Evolutionary conservation across 2,329 filamentous ascomycete genomes (phyloP).

Genomic region (Cordyceps militaris): DNA sequence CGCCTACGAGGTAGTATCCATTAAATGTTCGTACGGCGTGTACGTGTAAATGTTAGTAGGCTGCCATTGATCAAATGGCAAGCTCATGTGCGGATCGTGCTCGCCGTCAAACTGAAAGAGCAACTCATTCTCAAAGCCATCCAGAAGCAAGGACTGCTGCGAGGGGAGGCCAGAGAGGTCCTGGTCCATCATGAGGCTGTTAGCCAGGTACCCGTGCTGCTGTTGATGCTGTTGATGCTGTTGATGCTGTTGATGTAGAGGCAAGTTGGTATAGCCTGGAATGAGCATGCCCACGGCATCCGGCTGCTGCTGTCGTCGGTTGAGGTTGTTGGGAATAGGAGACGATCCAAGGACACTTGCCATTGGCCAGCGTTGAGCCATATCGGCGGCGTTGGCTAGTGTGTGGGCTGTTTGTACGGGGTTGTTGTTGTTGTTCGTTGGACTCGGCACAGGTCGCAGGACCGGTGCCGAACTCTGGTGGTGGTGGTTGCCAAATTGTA

Average conservation of each 20-base stretch:
- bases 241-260: constrained; percentile 9
- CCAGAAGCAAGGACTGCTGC: constrained; percentile 22
- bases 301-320: constrained; percentile 17
- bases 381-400: neutral
- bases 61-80: neutral
- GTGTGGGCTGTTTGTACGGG: constrained; percentile 13
- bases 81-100: neutral
- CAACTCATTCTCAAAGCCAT: constrained; percentile 41
- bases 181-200: neutral
- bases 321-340: constrained; percentile 14
- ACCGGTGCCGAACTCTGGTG: constrained; percentile 1
- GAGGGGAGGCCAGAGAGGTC: neutral
- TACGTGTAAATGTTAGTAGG: constrained; percentile 10
- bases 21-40: constrained; percentile 8
- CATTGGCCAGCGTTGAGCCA: neutral
- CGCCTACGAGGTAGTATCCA: neutral
- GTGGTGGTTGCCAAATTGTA: constrained; percentile 10
- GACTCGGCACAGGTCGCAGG: neutral
- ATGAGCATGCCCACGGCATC: constrained; percentile 36
- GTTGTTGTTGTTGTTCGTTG: neutral
- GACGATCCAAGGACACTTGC: neutral
- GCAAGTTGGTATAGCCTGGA: constrained; percentile 32
- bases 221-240: constrained; percentile 9
- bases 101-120: constrained; percentile 36
- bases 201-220: constrained; percentile 4